Evolutionary conservation across 2,329 filamentous ascomycete species (phyloP), one percentile per base, ranked within the genome.

Genomic region (Beauveria australis): DNA sequence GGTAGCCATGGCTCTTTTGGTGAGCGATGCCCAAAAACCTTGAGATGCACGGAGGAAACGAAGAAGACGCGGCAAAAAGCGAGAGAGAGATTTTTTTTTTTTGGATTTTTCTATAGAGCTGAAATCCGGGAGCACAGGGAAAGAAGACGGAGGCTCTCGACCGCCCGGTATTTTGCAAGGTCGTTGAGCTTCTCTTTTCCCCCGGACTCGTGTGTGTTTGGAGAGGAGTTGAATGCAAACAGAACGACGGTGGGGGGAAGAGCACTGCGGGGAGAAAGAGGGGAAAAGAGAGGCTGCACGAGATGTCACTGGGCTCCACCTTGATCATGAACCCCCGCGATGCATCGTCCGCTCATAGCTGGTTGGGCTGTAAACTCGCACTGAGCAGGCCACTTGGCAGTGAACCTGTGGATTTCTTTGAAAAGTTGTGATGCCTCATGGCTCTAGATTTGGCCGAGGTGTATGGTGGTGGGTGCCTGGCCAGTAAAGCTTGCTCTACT

Each of bases 1-100:
- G 61, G 89, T 88, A 53, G 94, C 93, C 93, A 97, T 97, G 66
- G 49, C 53, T 24, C 4, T 5, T 14, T 12, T 30, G 9, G 9
- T 12, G 1, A 12, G 33, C 12, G 33, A 5, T 37, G 33, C 33
- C 33, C 33, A 14, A 12, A 5, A 5, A 12, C 33, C 5, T 33
- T 37, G 5, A 14, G 12, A 37, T 37, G 33, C 33, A 37, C 33
- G 5, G 33, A 30, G 10, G 12, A 37, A 37, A 37, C 33, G 33
- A 12, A 33, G 30, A 33, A 33, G 30, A 33, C 30, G 30, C 30
- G 33, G 5, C 12, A 33, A 37, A 14, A 14, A 37, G 33, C 33
- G 33, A 37, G 30, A 37, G 33, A 33, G 9, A 33, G 12, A 9
- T 10, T 51, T 52, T 37, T 49, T 14, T 14, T 51, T 52, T 37